Evolutionary conservation across 2,329 filamentous ascomycete genomes (phyloP).

Genomic region (Fusarium pseudograminearum): DNA sequence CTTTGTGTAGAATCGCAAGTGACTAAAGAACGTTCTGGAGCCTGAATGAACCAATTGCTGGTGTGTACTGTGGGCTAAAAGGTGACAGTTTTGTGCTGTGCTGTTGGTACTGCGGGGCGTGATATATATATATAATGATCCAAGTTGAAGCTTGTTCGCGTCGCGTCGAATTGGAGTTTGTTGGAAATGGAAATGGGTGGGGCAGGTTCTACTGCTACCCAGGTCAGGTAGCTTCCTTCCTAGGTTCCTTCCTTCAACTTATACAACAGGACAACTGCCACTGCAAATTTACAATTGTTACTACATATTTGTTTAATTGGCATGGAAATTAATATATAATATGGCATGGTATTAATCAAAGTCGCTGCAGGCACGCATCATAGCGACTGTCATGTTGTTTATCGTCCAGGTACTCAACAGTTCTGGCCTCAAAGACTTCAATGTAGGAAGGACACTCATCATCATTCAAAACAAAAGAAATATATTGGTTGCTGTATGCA

Average conservation of each 20-base stretch:
- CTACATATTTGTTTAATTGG: too few species aligned
- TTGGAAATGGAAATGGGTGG: background rate
- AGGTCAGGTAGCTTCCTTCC: too few species aligned
- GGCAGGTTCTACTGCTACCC: background rate
- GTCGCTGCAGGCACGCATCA: too few species aligned
- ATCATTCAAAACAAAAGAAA: background rate
- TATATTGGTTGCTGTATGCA: background rate
- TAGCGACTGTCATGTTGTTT: background rate
- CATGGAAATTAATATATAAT: background rate
- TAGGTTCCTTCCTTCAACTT: background rate
- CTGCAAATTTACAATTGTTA: background rate
- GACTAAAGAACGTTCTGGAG: background rate
- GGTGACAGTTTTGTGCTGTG: background rate
- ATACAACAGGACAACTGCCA: background rate
- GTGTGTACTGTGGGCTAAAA: background rate
- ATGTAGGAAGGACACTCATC: background rate
- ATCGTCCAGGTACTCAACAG: background rate
- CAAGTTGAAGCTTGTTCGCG: slow-evolving; percentile 31
- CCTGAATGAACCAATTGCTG: background rate
- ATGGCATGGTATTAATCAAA: background rate
- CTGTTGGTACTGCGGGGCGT: slow-evolving; percentile 23
- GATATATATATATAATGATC: slow-evolving; percentile 23
- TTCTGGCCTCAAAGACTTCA: background rate
- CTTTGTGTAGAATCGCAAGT: slow-evolving; percentile 8
- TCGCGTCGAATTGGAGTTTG: slow-evolving; percentile 27